Evolutionary conservation across 192 early-diverging fungal genomes (phyloP).

Genomic region (Entophlyctis luteolus): DNA sequence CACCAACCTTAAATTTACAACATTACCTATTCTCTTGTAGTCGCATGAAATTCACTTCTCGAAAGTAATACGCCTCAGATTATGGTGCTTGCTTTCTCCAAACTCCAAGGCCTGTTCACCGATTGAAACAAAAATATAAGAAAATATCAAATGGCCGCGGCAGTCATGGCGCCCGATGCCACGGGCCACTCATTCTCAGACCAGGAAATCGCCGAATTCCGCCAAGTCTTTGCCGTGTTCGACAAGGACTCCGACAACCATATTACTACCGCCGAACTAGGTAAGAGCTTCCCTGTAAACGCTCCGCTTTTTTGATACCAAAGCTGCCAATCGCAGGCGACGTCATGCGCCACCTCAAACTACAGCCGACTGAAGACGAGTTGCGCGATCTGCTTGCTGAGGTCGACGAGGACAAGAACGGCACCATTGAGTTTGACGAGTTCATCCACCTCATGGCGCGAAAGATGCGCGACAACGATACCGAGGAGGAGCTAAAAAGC

Average conservation of each 20-base stretch:
- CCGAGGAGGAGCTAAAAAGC: conserved; percentile 89
- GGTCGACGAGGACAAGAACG: conserved; percentile 92
- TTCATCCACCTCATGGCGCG: conserved; percentile 92
- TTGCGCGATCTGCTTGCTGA: conserved; percentile 93
- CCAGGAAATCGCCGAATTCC: conserved; percentile 80
- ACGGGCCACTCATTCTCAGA: conserved; percentile 80
- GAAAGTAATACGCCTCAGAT: too few species aligned
- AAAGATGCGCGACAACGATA: conserved; percentile 81
- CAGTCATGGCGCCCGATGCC: too few species aligned
- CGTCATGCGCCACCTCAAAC: conserved; percentile 90
- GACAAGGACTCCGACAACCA: conserved; percentile 94
- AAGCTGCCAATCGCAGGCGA: too few species aligned
- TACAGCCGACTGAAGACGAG: conserved; percentile 82
- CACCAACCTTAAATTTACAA: too few species aligned
- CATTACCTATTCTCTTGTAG: too few species aligned
- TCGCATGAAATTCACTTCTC: too few species aligned
- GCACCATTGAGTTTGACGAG: conserved; percentile 91
- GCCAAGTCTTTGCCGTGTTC: conserved; percentile 87
- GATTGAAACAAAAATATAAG: too few species aligned
- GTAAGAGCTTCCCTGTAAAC: too few species aligned
- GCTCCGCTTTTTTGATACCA: too few species aligned
- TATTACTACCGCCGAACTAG: conserved; percentile 93
- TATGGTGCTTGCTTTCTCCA: too few species aligned
- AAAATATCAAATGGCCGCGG: too few species aligned
- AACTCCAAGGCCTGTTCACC: too few species aligned